Percentiles rank a stretch among this genome's conserved stretches.
These are phyloP conservation scores for Fusarium beomiforme DNA, from an alignment of 2,329 filamentous ascomycete species.

Conservation along the genomic window DNA sequence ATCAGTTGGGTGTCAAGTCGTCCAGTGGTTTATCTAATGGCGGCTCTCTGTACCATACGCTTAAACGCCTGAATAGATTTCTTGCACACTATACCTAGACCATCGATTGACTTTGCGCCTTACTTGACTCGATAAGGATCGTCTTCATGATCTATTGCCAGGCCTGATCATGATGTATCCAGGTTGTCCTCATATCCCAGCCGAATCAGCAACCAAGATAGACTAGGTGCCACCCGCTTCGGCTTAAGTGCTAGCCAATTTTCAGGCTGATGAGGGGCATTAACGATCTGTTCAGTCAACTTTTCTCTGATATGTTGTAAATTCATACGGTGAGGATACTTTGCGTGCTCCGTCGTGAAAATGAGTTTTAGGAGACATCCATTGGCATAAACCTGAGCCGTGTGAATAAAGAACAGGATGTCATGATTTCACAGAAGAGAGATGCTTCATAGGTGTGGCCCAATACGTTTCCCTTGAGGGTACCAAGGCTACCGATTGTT, in stretches of 20 bases:
- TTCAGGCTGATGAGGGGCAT: not conserved
- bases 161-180: not conserved
- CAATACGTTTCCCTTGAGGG: not conserved
- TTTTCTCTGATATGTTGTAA: not conserved
- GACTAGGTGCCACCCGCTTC: not conserved
- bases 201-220: no score
- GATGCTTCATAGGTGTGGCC: not conserved
- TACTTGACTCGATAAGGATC: not conserved
- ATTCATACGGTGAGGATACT: not conserved
- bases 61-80: conserved; percentile 47
- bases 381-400: not conserved
- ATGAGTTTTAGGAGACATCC: not conserved
- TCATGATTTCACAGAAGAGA: no score
- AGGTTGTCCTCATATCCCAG: not conserved
- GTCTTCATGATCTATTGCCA: not conserved
- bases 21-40: conserved; percentile 28
- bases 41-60: conserved; percentile 46
- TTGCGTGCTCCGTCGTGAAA: not conserved
- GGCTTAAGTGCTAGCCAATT: not conserved
- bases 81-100: conserved; percentile 29
- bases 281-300: not conserved
- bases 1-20: conserved; percentile 35
- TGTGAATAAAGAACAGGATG: not conserved
- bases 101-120: conserved; percentile 5
- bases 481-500: not conserved